These are phyloP conservation scores for Abortiporus biennis DNA, from an alignment of 1,284 basidiomycete species.

Conservation along the genomic window DNA sequence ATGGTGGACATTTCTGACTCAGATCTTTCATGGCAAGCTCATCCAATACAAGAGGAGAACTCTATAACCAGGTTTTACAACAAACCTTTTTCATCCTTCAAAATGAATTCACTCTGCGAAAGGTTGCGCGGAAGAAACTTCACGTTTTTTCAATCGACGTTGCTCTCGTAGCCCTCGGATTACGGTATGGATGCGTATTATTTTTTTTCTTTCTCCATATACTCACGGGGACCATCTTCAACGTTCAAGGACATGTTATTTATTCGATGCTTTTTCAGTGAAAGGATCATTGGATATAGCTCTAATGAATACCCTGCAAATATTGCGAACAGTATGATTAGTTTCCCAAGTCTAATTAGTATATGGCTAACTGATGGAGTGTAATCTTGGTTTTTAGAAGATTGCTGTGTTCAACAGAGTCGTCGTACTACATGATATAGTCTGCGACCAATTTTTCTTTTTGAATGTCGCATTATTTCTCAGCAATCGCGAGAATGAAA, in stretches of 20 bases:
- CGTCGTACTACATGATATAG: conserved; percentile 32
- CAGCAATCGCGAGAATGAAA: neutral
- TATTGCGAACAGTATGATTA: conserved; percentile 26
- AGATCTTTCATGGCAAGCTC: no score
- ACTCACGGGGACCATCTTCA: neutral
- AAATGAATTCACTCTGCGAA: conserved; percentile 1
- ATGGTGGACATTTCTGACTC: no score
- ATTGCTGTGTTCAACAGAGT: conserved; percentile 33
- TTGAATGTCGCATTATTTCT: conserved; percentile 25
- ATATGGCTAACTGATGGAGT: neutral
- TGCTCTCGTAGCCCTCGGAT: conserved; percentile 7
- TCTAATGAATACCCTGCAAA: conserved; percentile 6
- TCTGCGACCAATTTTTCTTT: conserved; percentile 41
- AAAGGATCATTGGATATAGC: neutral
- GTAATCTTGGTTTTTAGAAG: conserved; percentile 14
- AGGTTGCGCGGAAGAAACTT: conserved; percentile 6
- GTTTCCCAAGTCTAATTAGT: neutral
- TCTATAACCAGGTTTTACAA: no score
- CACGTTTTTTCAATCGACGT: conserved; percentile 6
- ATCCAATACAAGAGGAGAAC: no score
- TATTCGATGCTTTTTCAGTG: conserved; percentile 8
- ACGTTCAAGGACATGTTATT: conserved; percentile 7
- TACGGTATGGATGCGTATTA: no score
- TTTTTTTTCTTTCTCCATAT: no score
- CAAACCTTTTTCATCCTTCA: conserved; percentile 1